Evolutionary conservation across 352 stramenopile genomes (phyloP).

Genomic region (Detonula confervacea): DNA sequence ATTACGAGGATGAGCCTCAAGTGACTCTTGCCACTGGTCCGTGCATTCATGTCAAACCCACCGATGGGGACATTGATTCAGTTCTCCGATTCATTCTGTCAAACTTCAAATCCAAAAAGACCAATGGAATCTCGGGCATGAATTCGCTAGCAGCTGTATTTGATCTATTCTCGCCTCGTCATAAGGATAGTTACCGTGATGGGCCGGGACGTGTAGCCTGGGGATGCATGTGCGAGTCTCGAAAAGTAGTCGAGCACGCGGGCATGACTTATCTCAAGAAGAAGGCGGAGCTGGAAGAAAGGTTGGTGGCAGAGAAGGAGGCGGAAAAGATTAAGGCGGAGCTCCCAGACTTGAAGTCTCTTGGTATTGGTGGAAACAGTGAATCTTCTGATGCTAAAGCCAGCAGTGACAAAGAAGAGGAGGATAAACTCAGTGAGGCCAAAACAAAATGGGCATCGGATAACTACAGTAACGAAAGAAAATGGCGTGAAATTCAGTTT

Average conservation of each 20-base stretch:
- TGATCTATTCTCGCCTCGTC: slow-evolving; percentile 57
- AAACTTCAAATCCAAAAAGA: slow-evolving; percentile 84
- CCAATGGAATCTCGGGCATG: slow-evolving; percentile 73
- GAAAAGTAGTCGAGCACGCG: slow-evolving; percentile 75
- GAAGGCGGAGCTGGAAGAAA: slow-evolving; percentile 63
- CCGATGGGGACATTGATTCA: slow-evolving; percentile 69
- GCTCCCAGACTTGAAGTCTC: slow-evolving; percentile 35
- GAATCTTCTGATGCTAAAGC: not conserved
- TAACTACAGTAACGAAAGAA: slow-evolving; percentile 65
- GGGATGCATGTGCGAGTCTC: slow-evolving; percentile 81
- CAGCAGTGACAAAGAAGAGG: not conserved
- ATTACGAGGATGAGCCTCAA: slow-evolving; percentile 74
- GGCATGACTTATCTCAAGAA: slow-evolving; percentile 67
- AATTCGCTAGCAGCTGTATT: slow-evolving; percentile 76
- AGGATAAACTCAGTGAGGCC: slow-evolving; percentile 19
- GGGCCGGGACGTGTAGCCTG: slow-evolving; percentile 58
- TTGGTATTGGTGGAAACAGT: slow-evolving; percentile 9
- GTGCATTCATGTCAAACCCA: slow-evolving; percentile 65
- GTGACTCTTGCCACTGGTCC: slow-evolving; percentile 77
- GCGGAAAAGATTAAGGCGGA: slow-evolving; percentile 55
- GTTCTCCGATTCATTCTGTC: slow-evolving; percentile 83
- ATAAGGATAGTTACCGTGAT: slow-evolving; percentile 22
- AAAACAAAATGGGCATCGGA: slow-evolving; percentile 31
- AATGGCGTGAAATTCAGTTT: slow-evolving; percentile 82
- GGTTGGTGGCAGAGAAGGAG: slow-evolving; percentile 53